phyloP scores from a whole-genome alignment of 768 basidiomycete species.

The Auricularia cornea region DNA sequence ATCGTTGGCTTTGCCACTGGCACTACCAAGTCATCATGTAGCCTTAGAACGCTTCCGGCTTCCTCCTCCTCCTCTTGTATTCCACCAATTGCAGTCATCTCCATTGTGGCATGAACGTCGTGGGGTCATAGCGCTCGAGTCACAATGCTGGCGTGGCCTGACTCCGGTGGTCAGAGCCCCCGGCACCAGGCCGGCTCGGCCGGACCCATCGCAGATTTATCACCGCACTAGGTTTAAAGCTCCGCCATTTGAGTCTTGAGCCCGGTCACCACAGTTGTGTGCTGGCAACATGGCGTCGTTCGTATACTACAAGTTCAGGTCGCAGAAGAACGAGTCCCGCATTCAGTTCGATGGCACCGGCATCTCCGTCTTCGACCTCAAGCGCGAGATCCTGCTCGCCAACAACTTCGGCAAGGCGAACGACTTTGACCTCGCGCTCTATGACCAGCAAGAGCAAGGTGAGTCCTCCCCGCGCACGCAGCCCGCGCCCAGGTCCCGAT shows the following conservation, averaged over 20 bases:
- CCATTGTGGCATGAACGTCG: too few relatives aligned
- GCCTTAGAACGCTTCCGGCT: too few relatives aligned
- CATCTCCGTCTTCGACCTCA: constrained; percentile 98
- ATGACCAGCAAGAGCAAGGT: constrained; percentile 92
- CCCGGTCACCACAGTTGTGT: too few relatives aligned
- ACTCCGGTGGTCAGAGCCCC: too few relatives aligned
- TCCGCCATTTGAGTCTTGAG: background rate
- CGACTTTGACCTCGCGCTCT: constrained; percentile 90
- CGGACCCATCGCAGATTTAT: background rate
- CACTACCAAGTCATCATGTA: too few relatives aligned
- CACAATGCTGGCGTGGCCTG: too few relatives aligned
- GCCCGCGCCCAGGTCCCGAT: background rate
- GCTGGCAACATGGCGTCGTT: constrained; percentile 75
- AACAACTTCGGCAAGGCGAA: constrained; percentile 94
- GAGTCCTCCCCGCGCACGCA: constrained; percentile 8
- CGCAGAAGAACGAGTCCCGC: constrained; percentile 87
- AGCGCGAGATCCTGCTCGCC: constrained; percentile 94
- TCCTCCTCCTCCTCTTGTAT: too few relatives aligned
- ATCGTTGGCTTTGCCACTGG: too few relatives aligned
- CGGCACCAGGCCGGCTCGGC: too few relatives aligned
- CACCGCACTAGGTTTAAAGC: background rate
- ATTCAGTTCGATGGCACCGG: constrained; percentile 98
- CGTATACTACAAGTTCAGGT: constrained; percentile 97
- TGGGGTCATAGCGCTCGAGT: too few relatives aligned
- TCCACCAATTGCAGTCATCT: too few relatives aligned